phyloP scores from a whole-genome alignment of 257 asterid species.

The Apocynum venetum region DNA sequence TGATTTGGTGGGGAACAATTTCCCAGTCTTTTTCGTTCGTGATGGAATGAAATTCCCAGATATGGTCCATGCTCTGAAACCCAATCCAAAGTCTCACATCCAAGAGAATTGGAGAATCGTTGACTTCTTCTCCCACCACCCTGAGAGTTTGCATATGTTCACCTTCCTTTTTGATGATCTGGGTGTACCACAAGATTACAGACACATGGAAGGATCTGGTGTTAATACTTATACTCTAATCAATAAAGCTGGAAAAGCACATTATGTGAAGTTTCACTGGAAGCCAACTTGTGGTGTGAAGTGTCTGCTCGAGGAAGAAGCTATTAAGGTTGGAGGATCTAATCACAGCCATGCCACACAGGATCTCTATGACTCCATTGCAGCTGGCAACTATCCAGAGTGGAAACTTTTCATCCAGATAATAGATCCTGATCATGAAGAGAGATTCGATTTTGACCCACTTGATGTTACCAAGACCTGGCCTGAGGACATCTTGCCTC shows the following conservation, averaged over 20 bases:
- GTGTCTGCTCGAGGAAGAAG: slow-evolving; percentile 75
- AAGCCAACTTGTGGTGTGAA: slow-evolving; percentile 97
- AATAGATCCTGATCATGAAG: slow-evolving; percentile 86
- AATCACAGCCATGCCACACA: slow-evolving; percentile 97
- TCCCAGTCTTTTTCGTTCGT: slow-evolving; percentile 86
- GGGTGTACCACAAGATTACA: slow-evolving; percentile 90
- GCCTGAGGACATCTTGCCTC: slow-evolving; percentile 91
- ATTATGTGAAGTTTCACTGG: slow-evolving; percentile 95
- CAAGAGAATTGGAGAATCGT: slow-evolving; percentile 94
- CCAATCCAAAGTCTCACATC: slow-evolving; percentile 92
- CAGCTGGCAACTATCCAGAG: slow-evolving; percentile 89
- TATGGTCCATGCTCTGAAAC: slow-evolving; percentile 81
- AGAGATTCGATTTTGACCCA: slow-evolving; percentile 90
- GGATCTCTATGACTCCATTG: slow-evolving; percentile 87
- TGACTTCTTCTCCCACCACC: slow-evolving; percentile 92
- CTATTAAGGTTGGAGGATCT: slow-evolving; percentile 73
- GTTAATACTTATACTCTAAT: slow-evolving; percentile 85
- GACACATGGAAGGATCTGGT: slow-evolving; percentile 97
- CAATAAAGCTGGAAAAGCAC: slow-evolving; percentile 81
- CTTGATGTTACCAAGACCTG: slow-evolving; percentile 90
- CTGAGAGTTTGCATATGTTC: slow-evolving; percentile 87
- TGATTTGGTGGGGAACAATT: slow-evolving; percentile 96
- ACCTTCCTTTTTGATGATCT: slow-evolving; percentile 78
- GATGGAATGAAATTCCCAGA: slow-evolving; percentile 97
- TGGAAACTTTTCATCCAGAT: slow-evolving; percentile 94